Conservation (phyloP, 768 basidiomycete genomes). For the Daedalea quercina region DNA sequence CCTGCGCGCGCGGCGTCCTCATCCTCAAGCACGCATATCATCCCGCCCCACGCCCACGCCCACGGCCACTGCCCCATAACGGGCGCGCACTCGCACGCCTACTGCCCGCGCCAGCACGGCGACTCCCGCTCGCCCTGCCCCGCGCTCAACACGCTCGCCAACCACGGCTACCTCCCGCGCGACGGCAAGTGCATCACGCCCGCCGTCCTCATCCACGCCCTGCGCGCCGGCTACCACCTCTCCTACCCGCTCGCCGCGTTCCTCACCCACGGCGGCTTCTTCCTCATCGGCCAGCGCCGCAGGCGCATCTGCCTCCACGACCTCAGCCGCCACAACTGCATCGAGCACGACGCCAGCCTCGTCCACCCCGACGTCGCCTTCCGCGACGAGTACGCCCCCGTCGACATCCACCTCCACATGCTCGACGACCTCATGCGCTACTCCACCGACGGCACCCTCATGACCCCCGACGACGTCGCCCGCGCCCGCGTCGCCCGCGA, state of each 20-base stretch:
- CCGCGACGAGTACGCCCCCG: constrained; percentile 17
- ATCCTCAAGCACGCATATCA: neutral
- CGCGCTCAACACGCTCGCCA: constrained; percentile 50
- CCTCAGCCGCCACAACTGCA: constrained; percentile 20
- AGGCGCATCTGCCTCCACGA: constrained; percentile 12
- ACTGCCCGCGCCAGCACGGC: constrained; percentile 3
- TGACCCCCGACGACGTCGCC: constrained; percentile 34
- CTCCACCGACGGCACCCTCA: constrained; percentile 5
- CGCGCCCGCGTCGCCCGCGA: constrained; percentile 48
- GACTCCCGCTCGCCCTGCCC: constrained; percentile 38
- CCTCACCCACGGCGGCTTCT: constrained; percentile 15
- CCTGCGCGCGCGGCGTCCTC: neutral
- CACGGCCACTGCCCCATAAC: constrained; percentile 1
- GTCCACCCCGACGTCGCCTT: constrained; percentile 18
- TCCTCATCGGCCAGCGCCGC: constrained; percentile 10
- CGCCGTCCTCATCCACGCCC: constrained; percentile 10
- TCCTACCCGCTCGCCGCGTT: constrained; percentile 16
- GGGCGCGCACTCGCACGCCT: constrained; percentile 9
- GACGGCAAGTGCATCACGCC: constrained; percentile 17
- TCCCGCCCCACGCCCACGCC: neutral
- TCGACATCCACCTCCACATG: constrained; percentile 9
- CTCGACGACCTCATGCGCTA: constrained; percentile 11
- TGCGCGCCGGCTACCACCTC: constrained; percentile 16
- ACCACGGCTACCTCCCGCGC: constrained; percentile 42
- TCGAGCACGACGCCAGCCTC: constrained; percentile 25